A percentile compares a stretch with the other conserved stretches of the same genome.
Conservation (phyloP, 2,329 filamentous ascomycete genomes). For the Microsporum audouinii region DNA sequence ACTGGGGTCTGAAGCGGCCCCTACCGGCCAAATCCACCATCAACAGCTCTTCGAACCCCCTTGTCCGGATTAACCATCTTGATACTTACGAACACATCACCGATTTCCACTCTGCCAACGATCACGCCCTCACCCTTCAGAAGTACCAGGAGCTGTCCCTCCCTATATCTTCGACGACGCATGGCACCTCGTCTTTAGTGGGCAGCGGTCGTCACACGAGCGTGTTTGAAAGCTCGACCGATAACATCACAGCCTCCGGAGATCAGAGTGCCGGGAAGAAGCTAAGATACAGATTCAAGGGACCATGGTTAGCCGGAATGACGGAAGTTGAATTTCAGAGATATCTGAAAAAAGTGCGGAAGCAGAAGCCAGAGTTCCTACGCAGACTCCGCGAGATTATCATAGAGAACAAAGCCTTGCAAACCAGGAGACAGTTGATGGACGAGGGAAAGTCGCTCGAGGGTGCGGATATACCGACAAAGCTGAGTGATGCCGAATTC, state of each 20-base stretch:
- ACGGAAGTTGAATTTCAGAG: conserved; percentile 44
- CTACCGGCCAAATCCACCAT: conserved; percentile 66
- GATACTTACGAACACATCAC: conserved; percentile 83
- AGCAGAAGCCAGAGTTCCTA: conserved; percentile 30
- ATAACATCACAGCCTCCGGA: conserved; percentile 14
- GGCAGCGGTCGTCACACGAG: conserved; percentile 12
- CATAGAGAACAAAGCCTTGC: conserved; percentile 24
- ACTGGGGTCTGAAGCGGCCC: conserved; percentile 86
- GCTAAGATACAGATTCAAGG: conserved; percentile 46
- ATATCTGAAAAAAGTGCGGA: conserved; percentile 39
- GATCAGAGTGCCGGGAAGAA: conserved; percentile 20
- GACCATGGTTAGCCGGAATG: conserved; percentile 49
- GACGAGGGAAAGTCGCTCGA: conserved; percentile 31
- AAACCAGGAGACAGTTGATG: conserved; percentile 29
- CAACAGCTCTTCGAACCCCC: conserved; percentile 55
- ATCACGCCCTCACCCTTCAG: conserved; percentile 66
- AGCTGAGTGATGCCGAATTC: conserved; percentile 37
- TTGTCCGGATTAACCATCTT: conserved; percentile 63
- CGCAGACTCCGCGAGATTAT: conserved; percentile 28
- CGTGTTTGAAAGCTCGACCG: conserved; percentile 23
- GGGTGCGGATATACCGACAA: conserved; percentile 17
- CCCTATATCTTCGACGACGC: conserved; percentile 44
- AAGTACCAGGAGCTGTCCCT: conserved; percentile 80
- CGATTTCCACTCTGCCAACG: conserved; percentile 71
- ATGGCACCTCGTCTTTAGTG: not conserved